Evolutionary conservation across 148 eudicot genomes (phyloP), one percentile per base, ranked within the genome.

Genomic region (Vaccinium myrtillus): DNA sequence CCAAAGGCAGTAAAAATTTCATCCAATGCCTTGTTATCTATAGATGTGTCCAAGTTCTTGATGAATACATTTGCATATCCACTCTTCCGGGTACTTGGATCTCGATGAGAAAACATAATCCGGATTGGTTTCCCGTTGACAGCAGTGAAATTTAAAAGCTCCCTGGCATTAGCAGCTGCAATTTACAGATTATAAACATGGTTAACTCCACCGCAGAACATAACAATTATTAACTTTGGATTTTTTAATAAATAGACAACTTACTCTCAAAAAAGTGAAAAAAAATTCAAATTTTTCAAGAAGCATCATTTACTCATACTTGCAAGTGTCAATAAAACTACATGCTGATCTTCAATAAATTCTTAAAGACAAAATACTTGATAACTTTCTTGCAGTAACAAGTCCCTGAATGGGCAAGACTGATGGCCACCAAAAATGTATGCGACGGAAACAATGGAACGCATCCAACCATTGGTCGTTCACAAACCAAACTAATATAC

Each of bases 41-140:
- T 90, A 4, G 91, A 77, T 8, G 83, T 1, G 43, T 93, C 94
- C 84, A 94, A 78, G 55, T 92, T 92, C 89, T 92, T 92, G 36
- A 94, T 90, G 81, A 91, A 94, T 5, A 94, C 76, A 79, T 94
- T 94, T 8, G 90, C 94, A 63, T 74, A 76, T 56, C 97, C 94
- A 61, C 90, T 94, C 75, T 94, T 94, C 23, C 93, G 88, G 4
- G 90, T 84, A 83, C 89, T 91, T 43, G 97, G 94, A 81, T 94
- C 97, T 3, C 97, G 87, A 16, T 92, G 92, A 88, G 93, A 94
- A 59, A 81, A 89, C 97, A 92, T 94, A 6, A 94, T 88, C 88
- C 97, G 87, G 39, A 94, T 90, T 1, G 94, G 89, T 71, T 86
- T 91, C 16, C 91, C 93, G 83, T 92, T 90, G 49, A 93, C 9